A percentile compares a stretch with the other conserved stretches of the same genome.
Evolutionary conservation across 2,329 filamentous ascomycete genomes (phyloP).

Genomic region (Thermothelomyces thermophilus): DNA sequence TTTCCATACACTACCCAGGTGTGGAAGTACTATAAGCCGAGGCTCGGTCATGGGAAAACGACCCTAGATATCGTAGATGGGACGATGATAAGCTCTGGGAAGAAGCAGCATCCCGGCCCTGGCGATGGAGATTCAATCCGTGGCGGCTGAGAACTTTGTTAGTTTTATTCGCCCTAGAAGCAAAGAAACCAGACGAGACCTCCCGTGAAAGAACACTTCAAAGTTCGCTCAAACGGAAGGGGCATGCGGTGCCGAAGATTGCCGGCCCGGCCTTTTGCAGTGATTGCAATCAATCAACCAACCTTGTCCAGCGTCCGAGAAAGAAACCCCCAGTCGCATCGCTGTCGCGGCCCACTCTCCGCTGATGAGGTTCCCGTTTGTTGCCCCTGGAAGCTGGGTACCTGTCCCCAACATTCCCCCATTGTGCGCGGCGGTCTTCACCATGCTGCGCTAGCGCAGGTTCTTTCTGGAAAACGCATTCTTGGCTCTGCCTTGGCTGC

Average conservation of each 20-base stretch:
- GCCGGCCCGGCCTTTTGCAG: neutral
- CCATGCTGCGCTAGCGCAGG: slow-evolving; percentile 2
- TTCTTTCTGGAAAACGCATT: slow-evolving; percentile 13
- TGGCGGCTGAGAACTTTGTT: too few species aligned
- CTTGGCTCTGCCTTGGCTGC: slow-evolving; percentile 16
- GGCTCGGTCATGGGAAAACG: too few species aligned
- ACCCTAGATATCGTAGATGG: too few species aligned
- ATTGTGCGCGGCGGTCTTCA: neutral
- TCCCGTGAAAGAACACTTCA: neutral
- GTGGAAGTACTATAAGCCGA: too few species aligned
- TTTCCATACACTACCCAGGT: too few species aligned
- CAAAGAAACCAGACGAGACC: neutral
- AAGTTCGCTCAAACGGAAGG: neutral
- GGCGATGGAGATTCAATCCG: too few species aligned
- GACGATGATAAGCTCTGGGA: too few species aligned
- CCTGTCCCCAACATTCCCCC: slow-evolving; percentile 6
- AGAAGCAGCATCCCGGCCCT: too few species aligned
- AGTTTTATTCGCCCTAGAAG: too few species aligned
- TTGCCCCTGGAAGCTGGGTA: slow-evolving; percentile 4
- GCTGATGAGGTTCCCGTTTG: neutral
- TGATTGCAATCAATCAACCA: too few species aligned
- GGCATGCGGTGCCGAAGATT: slow-evolving; percentile 5
- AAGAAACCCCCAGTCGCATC: slow-evolving; percentile 2
- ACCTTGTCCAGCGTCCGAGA: neutral
- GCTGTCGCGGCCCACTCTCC: slow-evolving; percentile 2